These are phyloP conservation scores for Posidonia oceanica DNA, from an alignment of 116 monocot genomes.

Conservation along the genomic window DNA sequence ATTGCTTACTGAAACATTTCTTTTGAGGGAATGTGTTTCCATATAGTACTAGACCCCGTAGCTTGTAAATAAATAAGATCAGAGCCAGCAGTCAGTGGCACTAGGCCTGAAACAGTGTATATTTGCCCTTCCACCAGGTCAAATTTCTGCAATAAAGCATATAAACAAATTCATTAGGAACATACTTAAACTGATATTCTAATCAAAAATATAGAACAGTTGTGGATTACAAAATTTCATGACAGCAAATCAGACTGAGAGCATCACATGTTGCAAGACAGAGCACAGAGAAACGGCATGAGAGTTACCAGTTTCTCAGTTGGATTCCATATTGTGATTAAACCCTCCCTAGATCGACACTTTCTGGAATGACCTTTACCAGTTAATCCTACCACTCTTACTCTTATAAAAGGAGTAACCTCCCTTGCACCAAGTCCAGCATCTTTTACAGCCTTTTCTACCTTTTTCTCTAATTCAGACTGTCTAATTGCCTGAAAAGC, in stretches of 20 bases:
- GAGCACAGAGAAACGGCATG: too few relatives aligned
- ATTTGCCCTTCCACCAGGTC: constrained; percentile 90
- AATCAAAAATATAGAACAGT: too few relatives aligned
- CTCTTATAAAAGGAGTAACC: constrained; percentile 80
- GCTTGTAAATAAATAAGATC: constrained; percentile 64
- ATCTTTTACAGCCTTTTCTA: constrained; percentile 78
- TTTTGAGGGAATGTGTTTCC: constrained; percentile 31
- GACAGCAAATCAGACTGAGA: too few relatives aligned
- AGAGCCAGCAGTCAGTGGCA: constrained; percentile 28
- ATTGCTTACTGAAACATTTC: constrained; percentile 65
- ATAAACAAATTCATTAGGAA: neutral
- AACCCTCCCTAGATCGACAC: constrained; percentile 32
- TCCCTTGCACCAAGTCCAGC: constrained; percentile 71
- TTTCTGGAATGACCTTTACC: constrained; percentile 28
- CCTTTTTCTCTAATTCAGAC: constrained; percentile 42
- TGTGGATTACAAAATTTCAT: too few relatives aligned
- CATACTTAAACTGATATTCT: too few relatives aligned
- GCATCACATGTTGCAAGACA: too few relatives aligned
- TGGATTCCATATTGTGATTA: constrained; percentile 94
- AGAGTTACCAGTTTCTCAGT: constrained; percentile 60
- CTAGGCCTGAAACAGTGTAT: constrained; percentile 69
- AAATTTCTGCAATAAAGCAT: constrained; percentile 36
- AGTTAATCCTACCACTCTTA: constrained; percentile 59
- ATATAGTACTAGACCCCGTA: constrained; percentile 61
- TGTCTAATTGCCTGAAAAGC: constrained; percentile 48